Percentiles rank a stretch among this genome's conserved stretches.
These are phyloP conservation scores for Pythium biforme DNA, from an alignment of 352 stramenopile genomes.

Conservation along the genomic window DNA sequence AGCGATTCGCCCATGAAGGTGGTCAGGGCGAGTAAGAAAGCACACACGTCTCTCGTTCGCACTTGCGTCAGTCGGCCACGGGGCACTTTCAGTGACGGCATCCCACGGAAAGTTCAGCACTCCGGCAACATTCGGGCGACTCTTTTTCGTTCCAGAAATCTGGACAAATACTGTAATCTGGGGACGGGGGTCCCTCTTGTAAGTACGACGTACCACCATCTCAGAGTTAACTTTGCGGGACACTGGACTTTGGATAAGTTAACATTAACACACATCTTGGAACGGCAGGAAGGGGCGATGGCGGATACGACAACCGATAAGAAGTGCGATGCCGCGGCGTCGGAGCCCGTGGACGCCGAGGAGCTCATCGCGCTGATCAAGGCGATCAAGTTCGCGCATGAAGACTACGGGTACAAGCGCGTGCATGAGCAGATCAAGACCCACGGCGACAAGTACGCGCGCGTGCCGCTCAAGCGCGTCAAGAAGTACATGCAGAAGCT, in stretches of 20 bases:
- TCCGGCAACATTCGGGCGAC: not conserved
- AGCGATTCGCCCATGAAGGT: too few relatives aligned
- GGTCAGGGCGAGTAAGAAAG: too few relatives aligned
- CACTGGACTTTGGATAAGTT: conserved; percentile 3
- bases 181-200: not conserved
- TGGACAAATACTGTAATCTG: not conserved
- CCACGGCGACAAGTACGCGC: conserved; percentile 76
- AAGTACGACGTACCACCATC: conserved; percentile 15
- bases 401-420: conserved; percentile 81
- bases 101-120: conserved; percentile 21
- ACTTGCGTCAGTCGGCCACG: conserved; percentile 24
- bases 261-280: too few relatives aligned
- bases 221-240: not conserved
- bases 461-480: conserved; percentile 76
- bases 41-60: conserved; percentile 23
- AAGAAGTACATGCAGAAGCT: conserved; percentile 88
- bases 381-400: conserved; percentile 85
- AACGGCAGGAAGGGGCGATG: conserved; percentile 5
- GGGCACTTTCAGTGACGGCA: conserved; percentile 1
- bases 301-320: not conserved
- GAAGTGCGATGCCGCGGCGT: conserved; percentile 20
- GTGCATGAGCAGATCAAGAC: conserved; percentile 73
- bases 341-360: conserved; percentile 48
- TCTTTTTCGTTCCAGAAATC: not conserved
- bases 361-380: conserved; percentile 86